Conservation (phyloP, 2,329 filamentous ascomycete species). For the Claviceps monticola region DNA sequence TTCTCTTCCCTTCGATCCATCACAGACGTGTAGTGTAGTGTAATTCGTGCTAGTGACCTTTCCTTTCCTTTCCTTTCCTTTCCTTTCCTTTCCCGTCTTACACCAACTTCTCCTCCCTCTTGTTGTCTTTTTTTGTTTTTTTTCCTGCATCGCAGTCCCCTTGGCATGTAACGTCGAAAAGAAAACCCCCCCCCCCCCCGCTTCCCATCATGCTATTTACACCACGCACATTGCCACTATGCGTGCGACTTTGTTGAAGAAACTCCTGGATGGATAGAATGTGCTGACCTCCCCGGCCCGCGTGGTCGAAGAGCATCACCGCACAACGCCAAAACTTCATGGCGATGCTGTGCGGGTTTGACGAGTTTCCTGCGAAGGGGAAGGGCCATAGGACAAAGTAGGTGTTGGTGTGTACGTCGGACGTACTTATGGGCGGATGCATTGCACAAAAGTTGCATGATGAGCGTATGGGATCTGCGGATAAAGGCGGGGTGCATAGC, state of each 20-base stretch:
- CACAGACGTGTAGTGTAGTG: no score
- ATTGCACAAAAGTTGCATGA: background rate
- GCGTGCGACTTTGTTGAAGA: no score
- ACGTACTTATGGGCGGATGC: background rate
- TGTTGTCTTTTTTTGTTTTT: background rate
- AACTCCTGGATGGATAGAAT: no score
- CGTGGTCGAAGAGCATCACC: conserved; percentile 33
- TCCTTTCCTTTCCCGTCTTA: background rate
- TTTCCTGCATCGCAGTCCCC: background rate
- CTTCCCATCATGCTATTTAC: no score
- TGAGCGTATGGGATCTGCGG: background rate
- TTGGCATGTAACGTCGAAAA: background rate
- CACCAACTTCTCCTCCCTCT: background rate
- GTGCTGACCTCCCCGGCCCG: background rate
- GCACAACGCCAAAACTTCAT: conserved; percentile 42
- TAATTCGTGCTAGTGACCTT: no score
- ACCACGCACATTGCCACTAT: no score
- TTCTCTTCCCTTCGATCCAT: no score
- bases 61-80: no score
- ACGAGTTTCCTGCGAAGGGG: conserved; percentile 1
- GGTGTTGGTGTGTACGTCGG: background rate
- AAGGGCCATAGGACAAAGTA: background rate
- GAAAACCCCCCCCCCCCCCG: no score
- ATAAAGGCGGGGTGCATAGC: no score
- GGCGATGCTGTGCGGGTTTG: conserved; percentile 40